Evolutionary conservation across 768 basidiomycete genomes (phyloP), one percentile per base, ranked within the genome.

Genomic region (Podaxis sp.): DNA sequence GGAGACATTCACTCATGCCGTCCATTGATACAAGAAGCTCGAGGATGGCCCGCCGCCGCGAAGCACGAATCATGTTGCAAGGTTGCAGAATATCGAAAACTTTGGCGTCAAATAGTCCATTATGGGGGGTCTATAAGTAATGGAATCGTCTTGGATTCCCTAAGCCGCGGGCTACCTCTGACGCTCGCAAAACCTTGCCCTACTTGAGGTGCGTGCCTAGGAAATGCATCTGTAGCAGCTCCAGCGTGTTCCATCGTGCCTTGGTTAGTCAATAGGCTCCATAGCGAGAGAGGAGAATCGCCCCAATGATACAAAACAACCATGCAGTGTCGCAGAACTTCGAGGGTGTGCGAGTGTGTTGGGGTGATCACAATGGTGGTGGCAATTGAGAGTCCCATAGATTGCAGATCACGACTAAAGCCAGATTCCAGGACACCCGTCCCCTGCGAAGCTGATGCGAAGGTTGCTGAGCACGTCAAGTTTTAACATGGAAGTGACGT

Each of bases 401-500:
- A 40, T 48, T 30, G 60, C 44, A 55, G 60, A 62, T 62, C 53
- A 53, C 60, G 22, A 22, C 53, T 46, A 55, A 44, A 55, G 40
- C 44, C 44, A 55, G 60, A 62, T 62, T 62, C 60, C 36, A 55
- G 33, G 5, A 12, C 33, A n/a, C 30, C 15, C 33, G 28, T 46
- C 55, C 53, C 10, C 24, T 22, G 40, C 41, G 44, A 62, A 55
- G 52, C 40, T 33, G 41, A 62, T 55, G 33, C 28, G 33, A 54
- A 61, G 53, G 55, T 62, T 53, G 24, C 53, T 55, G 30, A 55
- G 41, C 57, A 58, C 57, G 37, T 49, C 48, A 28, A 30, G 33
- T 38, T 58, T 49, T 49, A 28, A 58, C 57, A 55, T 26, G 52
- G 53, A 55, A 53, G 60, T 55, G 60, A 28, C 60, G 52, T n/a